phyloP scores from a whole-genome alignment of 2,329 filamentous ascomycete genomes.

The Tolypocladium ophioglossoides region DNA sequence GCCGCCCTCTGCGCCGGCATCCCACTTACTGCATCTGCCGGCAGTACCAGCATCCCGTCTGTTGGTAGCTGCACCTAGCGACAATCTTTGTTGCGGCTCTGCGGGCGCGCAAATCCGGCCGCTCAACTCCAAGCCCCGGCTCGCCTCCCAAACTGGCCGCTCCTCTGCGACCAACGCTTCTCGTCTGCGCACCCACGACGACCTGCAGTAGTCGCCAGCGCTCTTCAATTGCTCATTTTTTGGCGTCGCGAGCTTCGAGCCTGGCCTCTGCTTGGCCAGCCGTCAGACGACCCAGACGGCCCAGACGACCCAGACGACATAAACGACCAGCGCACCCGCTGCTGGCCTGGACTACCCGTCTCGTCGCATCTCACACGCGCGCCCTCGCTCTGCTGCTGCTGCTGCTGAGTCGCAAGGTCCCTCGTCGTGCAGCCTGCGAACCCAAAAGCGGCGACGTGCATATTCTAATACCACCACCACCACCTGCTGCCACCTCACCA shows the following conservation, averaged over 20 bases:
- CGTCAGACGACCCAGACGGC: no score
- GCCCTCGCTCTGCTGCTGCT: neutral
- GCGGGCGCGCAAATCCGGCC: conserved; percentile 1
- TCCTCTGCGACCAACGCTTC: neutral
- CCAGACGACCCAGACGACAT: no score
- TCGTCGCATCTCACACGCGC: neutral
- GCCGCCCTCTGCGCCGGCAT: neutral
- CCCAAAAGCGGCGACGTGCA: conserved; percentile 24
- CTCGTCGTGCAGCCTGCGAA: conserved; percentile 3
- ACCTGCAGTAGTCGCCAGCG: neutral
- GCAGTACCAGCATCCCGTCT: neutral
- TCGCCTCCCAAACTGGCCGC: neutral
- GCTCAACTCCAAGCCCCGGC: neutral
- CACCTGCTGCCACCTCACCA: conserved; percentile 11
- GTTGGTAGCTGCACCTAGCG: neutral
- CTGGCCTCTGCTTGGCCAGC: neutral
- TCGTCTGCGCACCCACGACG: neutral
- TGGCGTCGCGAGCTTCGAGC: neutral
- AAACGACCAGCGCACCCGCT: neutral
- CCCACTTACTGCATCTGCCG: conserved; percentile 1
- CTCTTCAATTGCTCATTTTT: no score
- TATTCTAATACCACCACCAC: conserved; percentile 10
- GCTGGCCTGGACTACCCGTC: neutral
- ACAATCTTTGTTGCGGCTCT: conserved; percentile 1
- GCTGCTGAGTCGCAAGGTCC: neutral